These are phyloP conservation scores for Willaertia magna DNA, from an alignment of 208 protist genomes.

Conservation along the genomic window DNA sequence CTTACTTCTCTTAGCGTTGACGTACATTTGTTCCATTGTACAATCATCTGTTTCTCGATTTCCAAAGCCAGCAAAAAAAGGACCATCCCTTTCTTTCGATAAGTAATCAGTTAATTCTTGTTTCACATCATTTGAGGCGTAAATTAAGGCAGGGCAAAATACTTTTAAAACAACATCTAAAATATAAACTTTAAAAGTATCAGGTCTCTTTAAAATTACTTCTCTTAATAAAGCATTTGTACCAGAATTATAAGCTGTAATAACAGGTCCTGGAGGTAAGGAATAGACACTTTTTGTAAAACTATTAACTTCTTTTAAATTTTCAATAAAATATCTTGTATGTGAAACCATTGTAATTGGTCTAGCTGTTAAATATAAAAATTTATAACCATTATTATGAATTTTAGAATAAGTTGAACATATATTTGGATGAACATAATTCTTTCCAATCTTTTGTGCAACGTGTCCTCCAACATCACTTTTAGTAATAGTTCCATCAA, in stretches of 20 bases:
- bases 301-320: neutral
- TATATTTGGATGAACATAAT: neutral
- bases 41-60: conserved; percentile 62
- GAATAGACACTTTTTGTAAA: neutral
- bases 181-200: neutral
- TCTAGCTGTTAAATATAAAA: conserved; percentile 1
- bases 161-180: neutral
- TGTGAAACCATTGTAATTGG: neutral
- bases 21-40: neutral
- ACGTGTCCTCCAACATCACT: conserved; percentile 86
- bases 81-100: conserved; percentile 33
- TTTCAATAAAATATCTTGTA: neutral
- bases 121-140: no score
- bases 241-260: neutral
- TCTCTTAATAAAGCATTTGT: neutral
- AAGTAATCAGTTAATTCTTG: no score
- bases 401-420: neutral
- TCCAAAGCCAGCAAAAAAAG: conserved; percentile 77
- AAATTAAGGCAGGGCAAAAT: neutral
- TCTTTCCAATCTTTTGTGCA: conserved; percentile 54
- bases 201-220: neutral
- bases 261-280: neutral
- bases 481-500: conserved; percentile 96
- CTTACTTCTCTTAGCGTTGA: neutral
- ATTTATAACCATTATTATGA: neutral